Conservation (phyloP, 169 alveolate genomes). For the Plasmodium malariae region DNA sequence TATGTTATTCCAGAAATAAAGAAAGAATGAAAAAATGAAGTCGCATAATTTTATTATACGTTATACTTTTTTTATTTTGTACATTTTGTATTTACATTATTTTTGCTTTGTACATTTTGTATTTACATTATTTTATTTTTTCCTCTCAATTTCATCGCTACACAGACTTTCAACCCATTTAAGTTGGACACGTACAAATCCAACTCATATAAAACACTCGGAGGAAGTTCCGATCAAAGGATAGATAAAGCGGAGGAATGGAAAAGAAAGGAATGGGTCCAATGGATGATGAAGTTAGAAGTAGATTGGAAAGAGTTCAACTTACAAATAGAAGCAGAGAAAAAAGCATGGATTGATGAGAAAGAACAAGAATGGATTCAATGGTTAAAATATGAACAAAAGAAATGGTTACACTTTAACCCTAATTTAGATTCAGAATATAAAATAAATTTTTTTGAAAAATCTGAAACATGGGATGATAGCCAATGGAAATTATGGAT, state of each 20-base stretch:
- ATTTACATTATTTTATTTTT: no score
- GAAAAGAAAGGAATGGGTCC: slow-evolving; percentile 2
- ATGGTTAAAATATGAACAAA: background rate
- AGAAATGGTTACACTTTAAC: slow-evolving; percentile 31
- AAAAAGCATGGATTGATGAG: slow-evolving; percentile 29
- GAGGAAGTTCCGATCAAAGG: no score
- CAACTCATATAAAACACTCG: no score
- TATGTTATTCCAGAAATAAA: no score
- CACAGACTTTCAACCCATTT: no score
- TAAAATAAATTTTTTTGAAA: background rate
- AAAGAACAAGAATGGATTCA: slow-evolving; percentile 16
- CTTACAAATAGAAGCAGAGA: slow-evolving; percentile 1
- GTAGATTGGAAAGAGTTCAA: background rate
- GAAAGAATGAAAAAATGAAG: no score
- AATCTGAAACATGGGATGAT: slow-evolving; percentile 26
- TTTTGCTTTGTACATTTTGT: no score
- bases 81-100: no score
- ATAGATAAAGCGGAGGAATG: slow-evolving; percentile 21
- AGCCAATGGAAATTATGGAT: slow-evolving; percentile 44
- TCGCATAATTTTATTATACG: no score
- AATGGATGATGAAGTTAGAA: slow-evolving; percentile 8
- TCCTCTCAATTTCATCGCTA: no score
- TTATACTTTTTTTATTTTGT: no score
- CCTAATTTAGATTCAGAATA: slow-evolving; percentile 19
- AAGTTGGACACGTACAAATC: no score